Evolutionary conservation across 2,329 filamentous ascomycete genomes (phyloP).

Genomic region (Sordariomycetes sp.): DNA sequence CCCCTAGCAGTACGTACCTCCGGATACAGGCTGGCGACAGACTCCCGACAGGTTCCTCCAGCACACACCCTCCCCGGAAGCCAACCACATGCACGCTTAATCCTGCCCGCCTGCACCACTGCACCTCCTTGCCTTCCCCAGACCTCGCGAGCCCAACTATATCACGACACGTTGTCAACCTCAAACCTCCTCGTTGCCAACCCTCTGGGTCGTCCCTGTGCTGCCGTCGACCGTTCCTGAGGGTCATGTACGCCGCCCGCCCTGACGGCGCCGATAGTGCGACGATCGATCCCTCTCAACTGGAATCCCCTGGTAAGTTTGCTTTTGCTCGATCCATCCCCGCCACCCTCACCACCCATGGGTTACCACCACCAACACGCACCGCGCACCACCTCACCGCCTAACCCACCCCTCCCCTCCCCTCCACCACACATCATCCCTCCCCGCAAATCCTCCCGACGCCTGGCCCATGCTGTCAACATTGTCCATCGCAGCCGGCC

Average conservation of each 20-base stretch:
- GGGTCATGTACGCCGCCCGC: constrained; percentile 28
- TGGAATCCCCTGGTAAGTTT: constrained; percentile 68
- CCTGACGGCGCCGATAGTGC: constrained; percentile 73
- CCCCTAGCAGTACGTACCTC: too few relatives aligned
- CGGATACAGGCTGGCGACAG: too few relatives aligned
- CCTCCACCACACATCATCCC: constrained; percentile 5
- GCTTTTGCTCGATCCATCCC: background rate
- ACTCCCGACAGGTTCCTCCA: too few relatives aligned
- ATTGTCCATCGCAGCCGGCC: too few relatives aligned
- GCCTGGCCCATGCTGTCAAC: too few relatives aligned
- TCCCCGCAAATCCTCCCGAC: background rate
- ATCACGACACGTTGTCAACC: constrained; percentile 51
- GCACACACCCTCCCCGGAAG: too few relatives aligned
- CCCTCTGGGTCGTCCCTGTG: constrained; percentile 16
- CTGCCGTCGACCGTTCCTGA: too few relatives aligned
- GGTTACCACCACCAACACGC: background rate
- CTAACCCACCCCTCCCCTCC: constrained; percentile 1
- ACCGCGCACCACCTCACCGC: background rate
- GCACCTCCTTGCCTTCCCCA: constrained; percentile 17
- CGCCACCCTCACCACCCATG: background rate
- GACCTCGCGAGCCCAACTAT: constrained; percentile 41
- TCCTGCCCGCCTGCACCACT: constrained; percentile 18
- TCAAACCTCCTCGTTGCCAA: constrained; percentile 12
- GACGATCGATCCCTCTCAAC: constrained; percentile 83
- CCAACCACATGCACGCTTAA: constrained; percentile 41